Percentiles rank a stretch among this genome's conserved stretches.
Evolutionary conservation across 768 basidiomycete species (phyloP).

Genomic region (Mrakia gelida): DNA sequence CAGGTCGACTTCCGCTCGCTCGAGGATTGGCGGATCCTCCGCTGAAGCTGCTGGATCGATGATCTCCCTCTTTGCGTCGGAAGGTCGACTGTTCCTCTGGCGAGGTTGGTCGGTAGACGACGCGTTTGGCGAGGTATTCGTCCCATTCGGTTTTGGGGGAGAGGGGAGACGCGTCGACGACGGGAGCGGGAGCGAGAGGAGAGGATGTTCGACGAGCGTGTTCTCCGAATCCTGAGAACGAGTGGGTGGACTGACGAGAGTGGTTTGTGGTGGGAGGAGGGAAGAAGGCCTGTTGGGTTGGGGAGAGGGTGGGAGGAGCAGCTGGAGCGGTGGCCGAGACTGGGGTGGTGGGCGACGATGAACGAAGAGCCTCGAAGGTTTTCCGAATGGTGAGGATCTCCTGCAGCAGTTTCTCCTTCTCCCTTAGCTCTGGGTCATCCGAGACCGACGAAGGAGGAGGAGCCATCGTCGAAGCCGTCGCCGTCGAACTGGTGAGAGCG

Average conservation of each 20-base stretch:
- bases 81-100: neutral
- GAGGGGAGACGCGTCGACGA: neutral
- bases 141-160: slow-evolving; percentile 68
- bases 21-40: neutral
- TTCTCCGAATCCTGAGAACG: slow-evolving; percentile 51
- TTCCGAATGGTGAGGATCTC: slow-evolving; percentile 53
- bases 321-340: slow-evolving; percentile 36
- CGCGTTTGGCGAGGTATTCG: slow-evolving; percentile 75
- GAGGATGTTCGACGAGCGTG: slow-evolving; percentile 62
- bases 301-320: neutral
- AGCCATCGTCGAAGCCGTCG: neutral
- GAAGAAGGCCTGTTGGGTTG: slow-evolving; percentile 29
- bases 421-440: slow-evolving; percentile 22
- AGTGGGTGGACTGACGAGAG: slow-evolving; percentile 9
- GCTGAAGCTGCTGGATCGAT: neutral
- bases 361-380: slow-evolving; percentile 53
- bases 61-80: too few species aligned
- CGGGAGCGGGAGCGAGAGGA: slow-evolving; percentile 50
- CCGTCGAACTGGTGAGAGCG: neutral
- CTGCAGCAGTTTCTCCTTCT: slow-evolving; percentile 41
- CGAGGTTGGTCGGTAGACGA: slow-evolving; percentile 63
- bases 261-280: neutral
- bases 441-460: neutral
- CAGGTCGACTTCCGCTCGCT: neutral
- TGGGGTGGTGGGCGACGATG: slow-evolving; percentile 48